Base-by-base conservation (phyloP, 2,329 filamentous ascomycete species). In the Alternaria gaisen region DNA sequence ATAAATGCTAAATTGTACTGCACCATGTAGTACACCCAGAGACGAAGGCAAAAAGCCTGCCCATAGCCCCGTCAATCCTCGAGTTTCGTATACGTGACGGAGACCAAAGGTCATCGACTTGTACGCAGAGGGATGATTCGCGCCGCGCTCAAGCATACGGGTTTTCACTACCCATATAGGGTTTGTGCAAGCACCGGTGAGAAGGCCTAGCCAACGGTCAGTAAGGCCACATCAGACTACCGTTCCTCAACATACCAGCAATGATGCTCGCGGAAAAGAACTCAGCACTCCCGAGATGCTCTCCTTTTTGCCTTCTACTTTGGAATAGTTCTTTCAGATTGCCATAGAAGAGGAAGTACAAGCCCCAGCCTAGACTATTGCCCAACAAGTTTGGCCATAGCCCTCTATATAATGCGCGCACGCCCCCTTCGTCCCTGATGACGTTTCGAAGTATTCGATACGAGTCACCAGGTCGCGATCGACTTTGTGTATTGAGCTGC, bases 121-220 rank as follows among this genome's bases (percentile, higher is more conserved):
- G 79, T 99, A 99, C 1, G 94, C 95, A 14, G 93, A 93, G 2
- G 85, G 86, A 6, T 88, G 85, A 56, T 87, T 84, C 51, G 87
- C 87, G 67, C 95, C 92, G 4, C 92, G 94, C 30, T 93, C 93
- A 24, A 98, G 84, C 93, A 99, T 98, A 65, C 95, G 91, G 9
- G 94, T 98, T 83, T 98, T 98, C 77, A 99, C 88, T 3, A 99
- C 95, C 95, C 95, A 99, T 71, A 99, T 90, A 3, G 95, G 95
- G 77, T 98, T 98, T 30, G 95, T 98, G 67, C 94, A 84, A 30
- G 92, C 81, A 43, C 94, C 91, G 2, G 93, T 97, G 41, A 92
- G 79, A 18, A 90, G 83, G 30, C 94, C 94, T 75, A n/a, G 32
- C 73, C n/a, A 26, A 4, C 11, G 14, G 41, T 64, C 28, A 66